Conservation (phyloP, 805 yeast species). For the Dipodascus albidus region DNA sequence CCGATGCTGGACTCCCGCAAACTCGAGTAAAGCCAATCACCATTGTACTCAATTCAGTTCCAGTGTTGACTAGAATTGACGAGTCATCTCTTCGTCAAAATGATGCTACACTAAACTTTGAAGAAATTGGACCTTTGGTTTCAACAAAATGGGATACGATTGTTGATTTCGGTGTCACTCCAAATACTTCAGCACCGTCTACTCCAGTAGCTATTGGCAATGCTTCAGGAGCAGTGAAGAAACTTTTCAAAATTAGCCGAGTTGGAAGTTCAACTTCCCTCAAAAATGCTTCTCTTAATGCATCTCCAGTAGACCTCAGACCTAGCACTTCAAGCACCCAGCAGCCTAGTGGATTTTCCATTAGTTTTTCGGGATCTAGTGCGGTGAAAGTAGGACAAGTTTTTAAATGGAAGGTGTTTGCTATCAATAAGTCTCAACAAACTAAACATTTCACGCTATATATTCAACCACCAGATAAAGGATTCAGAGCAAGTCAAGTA, state of each 20-base stretch:
- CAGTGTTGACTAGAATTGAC: not conserved
- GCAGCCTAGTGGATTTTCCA: constrained; percentile 26
- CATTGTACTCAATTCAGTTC: not conserved
- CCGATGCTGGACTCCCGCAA: constrained; percentile 9
- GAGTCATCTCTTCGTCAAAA: not conserved
- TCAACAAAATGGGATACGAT: constrained; percentile 30
- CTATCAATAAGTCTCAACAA: constrained; percentile 47
- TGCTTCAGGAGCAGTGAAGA: not conserved
- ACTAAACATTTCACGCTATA: constrained; percentile 42
- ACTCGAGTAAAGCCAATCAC: constrained; percentile 5
- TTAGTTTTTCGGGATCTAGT: constrained; percentile 54
- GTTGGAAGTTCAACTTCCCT: not conserved
- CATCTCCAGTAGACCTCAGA: not conserved
- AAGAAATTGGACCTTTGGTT: constrained; percentile 7
- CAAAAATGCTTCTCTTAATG: not conserved
- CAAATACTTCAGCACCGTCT: constrained; percentile 3
- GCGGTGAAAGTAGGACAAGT: constrained; percentile 47
- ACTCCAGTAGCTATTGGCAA: not conserved
- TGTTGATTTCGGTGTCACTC: constrained; percentile 20
- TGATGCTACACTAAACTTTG: not conserved
- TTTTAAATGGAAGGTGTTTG: constrained; percentile 53
- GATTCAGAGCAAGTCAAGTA: not conserved
- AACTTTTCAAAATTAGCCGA: not conserved
- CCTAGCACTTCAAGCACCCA: constrained; percentile 13
- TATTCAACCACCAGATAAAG: constrained; percentile 26